phyloP scores from a whole-genome alignment of 768 basidiomycete genomes.

The Clathrus columnatus region DNA sequence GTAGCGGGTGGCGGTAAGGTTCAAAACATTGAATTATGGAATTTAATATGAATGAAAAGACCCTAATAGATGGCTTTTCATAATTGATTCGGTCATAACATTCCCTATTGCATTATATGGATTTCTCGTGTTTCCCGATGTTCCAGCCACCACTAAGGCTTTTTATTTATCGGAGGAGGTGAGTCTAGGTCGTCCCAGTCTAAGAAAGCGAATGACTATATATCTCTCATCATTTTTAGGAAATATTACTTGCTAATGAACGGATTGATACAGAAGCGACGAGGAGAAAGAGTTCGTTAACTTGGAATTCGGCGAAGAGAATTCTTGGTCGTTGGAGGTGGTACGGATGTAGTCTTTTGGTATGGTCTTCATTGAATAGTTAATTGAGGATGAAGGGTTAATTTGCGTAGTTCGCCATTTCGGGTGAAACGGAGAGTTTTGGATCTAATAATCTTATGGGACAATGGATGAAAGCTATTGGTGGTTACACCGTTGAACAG shows the following conservation, averaged over 20 bases:
- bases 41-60: background rate
- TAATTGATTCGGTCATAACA: constrained; percentile 64
- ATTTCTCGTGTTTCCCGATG: constrained; percentile 64
- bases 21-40: too few relatives aligned
- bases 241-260: constrained; percentile 42
- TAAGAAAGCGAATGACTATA: too few relatives aligned
- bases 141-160: constrained; percentile 53
- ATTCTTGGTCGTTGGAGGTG: constrained; percentile 55
- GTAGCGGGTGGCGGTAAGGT: constrained; percentile 53
- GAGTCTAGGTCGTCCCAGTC: constrained; percentile 13
- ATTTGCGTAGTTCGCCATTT: constrained; percentile 61
- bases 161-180: constrained; percentile 57
- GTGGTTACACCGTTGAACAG: constrained; percentile 55
- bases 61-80: constrained; percentile 28
- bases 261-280: constrained; percentile 31
- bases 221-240: constrained; percentile 22
- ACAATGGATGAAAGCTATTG: constrained; percentile 56
- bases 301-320: constrained; percentile 38
- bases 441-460: constrained; percentile 69
- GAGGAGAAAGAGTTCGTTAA: constrained; percentile 35
- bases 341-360: constrained; percentile 59
- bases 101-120: constrained; percentile 65
- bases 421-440: constrained; percentile 60
- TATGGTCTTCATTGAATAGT: constrained; percentile 20
- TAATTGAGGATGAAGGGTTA: too few relatives aligned